A percentile compares a stretch with the other conserved stretches of the same genome.
Evolutionary conservation across 768 basidiomycete genomes (phyloP).

Genomic region (Pleurotus djamor): DNA sequence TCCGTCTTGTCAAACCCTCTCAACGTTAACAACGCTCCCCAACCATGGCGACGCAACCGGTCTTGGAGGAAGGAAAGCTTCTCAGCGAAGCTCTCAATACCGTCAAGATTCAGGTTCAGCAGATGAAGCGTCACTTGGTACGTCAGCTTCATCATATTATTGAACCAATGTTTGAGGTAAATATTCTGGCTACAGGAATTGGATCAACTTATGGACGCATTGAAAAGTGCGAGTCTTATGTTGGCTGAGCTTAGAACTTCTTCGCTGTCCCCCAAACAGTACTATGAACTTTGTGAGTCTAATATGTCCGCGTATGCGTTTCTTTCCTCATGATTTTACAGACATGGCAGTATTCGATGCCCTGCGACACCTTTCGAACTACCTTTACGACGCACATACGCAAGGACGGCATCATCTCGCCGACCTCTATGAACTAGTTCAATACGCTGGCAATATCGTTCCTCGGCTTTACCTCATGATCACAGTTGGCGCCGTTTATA

Average conservation of each 20-base stretch:
- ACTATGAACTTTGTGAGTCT: constrained; percentile 91
- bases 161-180: not conserved
- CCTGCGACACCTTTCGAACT: constrained; percentile 90
- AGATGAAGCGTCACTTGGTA: constrained; percentile 94
- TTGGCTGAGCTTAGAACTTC: constrained; percentile 94
- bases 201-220: constrained; percentile 97
- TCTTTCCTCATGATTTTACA: constrained; percentile 22
- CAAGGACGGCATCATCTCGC: constrained; percentile 93
- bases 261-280: constrained; percentile 93
- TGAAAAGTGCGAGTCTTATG: constrained; percentile 97
- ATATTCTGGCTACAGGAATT: constrained; percentile 56
- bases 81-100: constrained; percentile 83
- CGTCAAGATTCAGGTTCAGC: constrained; percentile 88
- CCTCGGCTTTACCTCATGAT: constrained; percentile 98
- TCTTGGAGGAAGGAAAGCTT: constrained; percentile 77
- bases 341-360: constrained; percentile 99
- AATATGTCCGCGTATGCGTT: not conserved
- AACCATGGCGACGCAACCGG: constrained; percentile 36
- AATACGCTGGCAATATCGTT: constrained; percentile 97
- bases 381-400: constrained; percentile 94
- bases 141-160: constrained; percentile 22
- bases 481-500: constrained; percentile 98
- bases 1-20: not conserved
- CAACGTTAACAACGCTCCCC: not conserved
- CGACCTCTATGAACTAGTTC: constrained; percentile 99